Base-by-base conservation (phyloP, 2,329 filamentous ascomycete genomes). In the Colletotrichum sp. region DNA sequence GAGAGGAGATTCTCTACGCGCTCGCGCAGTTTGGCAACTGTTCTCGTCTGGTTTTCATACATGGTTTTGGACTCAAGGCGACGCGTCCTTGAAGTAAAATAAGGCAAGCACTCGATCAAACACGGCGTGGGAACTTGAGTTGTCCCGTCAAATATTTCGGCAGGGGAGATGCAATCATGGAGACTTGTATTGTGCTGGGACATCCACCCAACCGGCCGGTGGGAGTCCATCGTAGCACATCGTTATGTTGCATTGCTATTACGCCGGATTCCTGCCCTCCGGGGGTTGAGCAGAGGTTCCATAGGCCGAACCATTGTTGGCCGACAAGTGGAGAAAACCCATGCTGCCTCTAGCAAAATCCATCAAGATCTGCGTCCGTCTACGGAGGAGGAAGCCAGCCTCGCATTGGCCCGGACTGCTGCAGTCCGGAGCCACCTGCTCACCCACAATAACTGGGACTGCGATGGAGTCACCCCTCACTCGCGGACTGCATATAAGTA, bases 1-100 rank as follows among this genome's bases (percentile, higher is more conserved):
- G n/a, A 6, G 30, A 77, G 66, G 15, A 77, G 58, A 34, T 30
- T 32, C 55, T 77, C 56, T 28, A 76, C 62, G 34, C 76, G 73
- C 36, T 36, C 64, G 12, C 69, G 65, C 36, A 77, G 70, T n/a
- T 9, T 27, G 55, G 68, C 28, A 10, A 34, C 15, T 15, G 68
- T 65, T 18, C 55, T 64, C 18, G 39, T 56, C 60, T 64, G 60
- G 30, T 56, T 43, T 28, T 70, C 56, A 18, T 36, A 27, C 68
- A 64, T 52, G 56, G n/a, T 34, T 5, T 10, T 12, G 9, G 55
- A 28, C 15, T 28, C 25, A 5, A 28, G 15, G n/a, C 3, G 22
- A 58, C 28, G 22, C 9, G 55, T 58, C 16, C 13, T 56, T 8
- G 3, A 10, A 13, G 13, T 27, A 15, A 34, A 6, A 12, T 32